A percentile compares a stretch with the other conserved stretches of the same genome.
These are phyloP conservation scores for Gamsiella multidivaricata DNA, from an alignment of 192 early-diverging fungal species.

Conservation along the genomic window DNA sequence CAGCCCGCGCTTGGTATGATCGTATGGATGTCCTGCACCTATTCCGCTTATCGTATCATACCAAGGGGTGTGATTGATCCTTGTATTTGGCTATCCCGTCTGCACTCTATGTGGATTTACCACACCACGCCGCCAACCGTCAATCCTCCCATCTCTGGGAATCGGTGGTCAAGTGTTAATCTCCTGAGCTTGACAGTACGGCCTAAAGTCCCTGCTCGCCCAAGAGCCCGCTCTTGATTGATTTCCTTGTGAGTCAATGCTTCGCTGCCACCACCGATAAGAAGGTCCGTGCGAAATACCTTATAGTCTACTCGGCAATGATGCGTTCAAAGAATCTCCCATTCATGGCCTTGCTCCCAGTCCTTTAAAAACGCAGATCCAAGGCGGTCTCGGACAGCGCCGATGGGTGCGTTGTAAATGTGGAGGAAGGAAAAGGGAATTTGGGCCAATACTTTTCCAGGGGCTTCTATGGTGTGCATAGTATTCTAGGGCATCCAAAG, in stretches of 20 bases:
- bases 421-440: conserved; percentile 19
- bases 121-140: conserved; percentile 8
- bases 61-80: too few relatives aligned
- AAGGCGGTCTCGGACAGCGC: conserved; percentile 7
- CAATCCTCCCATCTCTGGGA: conserved; percentile 18
- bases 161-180: conserved; percentile 6
- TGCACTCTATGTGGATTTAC: too few relatives aligned
- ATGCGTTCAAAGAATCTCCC: conserved; percentile 15
- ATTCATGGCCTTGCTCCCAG: conserved; percentile 7
- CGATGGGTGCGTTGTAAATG: conserved; percentile 2
- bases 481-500: conserved; percentile 19
- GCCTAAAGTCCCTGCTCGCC: conserved; percentile 17
- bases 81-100: too few relatives aligned
- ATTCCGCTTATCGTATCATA: too few relatives aligned
- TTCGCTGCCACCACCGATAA: conserved; percentile 11
- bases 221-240: conserved; percentile 19
- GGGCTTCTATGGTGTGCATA: not conserved
- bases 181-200: conserved; percentile 26
- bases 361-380: conserved; percentile 4
- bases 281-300: conserved; percentile 20
- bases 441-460: conserved; percentile 4
- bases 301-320: conserved; percentile 12
- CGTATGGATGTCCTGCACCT: too few relatives aligned
- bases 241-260: conserved; percentile 14
- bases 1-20: too few relatives aligned